Percentiles rank a stretch among this genome's conserved stretches.
Conservation (phyloP, 768 basidiomycete genomes). For the Suillus ampliporus region DNA sequence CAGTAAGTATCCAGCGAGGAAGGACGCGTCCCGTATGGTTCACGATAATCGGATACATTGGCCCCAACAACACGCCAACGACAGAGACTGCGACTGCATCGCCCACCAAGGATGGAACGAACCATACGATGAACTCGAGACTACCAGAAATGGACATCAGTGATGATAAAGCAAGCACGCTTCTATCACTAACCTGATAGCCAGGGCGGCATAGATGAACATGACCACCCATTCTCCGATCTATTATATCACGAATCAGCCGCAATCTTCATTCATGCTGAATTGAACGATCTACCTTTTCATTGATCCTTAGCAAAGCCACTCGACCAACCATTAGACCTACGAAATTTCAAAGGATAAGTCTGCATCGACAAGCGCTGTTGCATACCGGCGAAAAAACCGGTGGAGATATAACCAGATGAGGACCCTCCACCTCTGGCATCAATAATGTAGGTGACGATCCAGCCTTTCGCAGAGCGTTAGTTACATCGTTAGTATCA, state of each 20-base stretch:
- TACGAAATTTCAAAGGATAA: constrained; percentile 25
- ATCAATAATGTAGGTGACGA: constrained; percentile 61
- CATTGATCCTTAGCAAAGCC: constrained; percentile 59
- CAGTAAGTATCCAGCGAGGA: constrained; percentile 70
- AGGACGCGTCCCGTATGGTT: constrained; percentile 71
- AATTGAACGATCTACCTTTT: constrained; percentile 40
- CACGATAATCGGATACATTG: constrained; percentile 64
- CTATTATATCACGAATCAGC: constrained; percentile 26
- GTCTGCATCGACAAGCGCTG: neutral
- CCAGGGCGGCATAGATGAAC: constrained; percentile 55
- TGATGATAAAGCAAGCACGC: neutral
- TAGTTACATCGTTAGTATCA: neutral
- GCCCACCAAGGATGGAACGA: constrained; percentile 56
- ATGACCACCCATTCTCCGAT: constrained; percentile 61
- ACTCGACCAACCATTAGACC: constrained; percentile 65
- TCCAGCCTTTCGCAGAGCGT: constrained; percentile 57
- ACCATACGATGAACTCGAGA: constrained; percentile 63
- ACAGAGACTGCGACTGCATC: constrained; percentile 61
- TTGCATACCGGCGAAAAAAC: constrained; percentile 57
- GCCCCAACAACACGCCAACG: constrained; percentile 59
- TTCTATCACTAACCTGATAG: constrained; percentile 47
- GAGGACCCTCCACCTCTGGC: constrained; percentile 51
- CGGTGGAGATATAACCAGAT: constrained; percentile 57
- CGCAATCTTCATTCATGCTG: neutral
- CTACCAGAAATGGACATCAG: constrained; percentile 38